These are phyloP conservation scores for Nelumbo lutea DNA, from an alignment of 164 flowering plant species.

Conservation along the genomic window DNA sequence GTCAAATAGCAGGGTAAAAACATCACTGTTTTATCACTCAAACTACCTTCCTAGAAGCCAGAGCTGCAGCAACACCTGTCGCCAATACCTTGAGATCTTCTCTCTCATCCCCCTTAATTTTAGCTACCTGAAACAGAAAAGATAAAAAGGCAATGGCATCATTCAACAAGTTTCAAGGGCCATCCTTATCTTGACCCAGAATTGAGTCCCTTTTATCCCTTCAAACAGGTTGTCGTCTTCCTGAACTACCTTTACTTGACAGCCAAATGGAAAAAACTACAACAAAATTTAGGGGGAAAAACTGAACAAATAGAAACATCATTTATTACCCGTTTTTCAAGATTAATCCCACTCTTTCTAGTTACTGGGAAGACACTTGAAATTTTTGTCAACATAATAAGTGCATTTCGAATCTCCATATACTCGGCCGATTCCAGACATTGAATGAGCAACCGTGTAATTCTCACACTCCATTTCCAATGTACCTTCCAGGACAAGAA, in stretches of 20 bases:
- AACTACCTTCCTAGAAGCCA: conserved; percentile 86
- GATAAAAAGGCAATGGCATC: background rate
- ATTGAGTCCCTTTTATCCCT: background rate
- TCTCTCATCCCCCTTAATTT: conserved; percentile 91
- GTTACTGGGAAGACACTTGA: conserved; percentile 96
- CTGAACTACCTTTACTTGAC: background rate
- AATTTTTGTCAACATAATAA: conserved; percentile 82
- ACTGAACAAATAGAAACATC: background rate
- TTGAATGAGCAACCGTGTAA: conserved; percentile 78
- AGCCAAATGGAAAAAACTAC: background rate
- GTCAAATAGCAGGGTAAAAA: background rate
- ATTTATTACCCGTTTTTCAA: conserved; percentile 82
- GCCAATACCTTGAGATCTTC: conserved; percentile 99
- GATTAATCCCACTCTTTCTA: conserved; percentile 88
- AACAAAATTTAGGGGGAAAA: background rate
- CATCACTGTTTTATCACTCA: background rate
- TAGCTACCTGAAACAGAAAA: conserved; percentile 57
- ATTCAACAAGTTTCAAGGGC: background rate
- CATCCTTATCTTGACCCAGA: background rate
- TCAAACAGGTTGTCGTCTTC: background rate
- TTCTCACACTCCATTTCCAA: conserved; percentile 98
- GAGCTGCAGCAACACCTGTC: conserved; percentile 95
- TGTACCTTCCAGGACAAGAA: conserved; percentile 61
- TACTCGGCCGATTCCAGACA: conserved; percentile 94
- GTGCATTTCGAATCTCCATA: conserved; percentile 97